These are phyloP conservation scores for Porphyrellus cyaneotinctus DNA, from an alignment of 768 basidiomycete species.

Conservation along the genomic window DNA sequence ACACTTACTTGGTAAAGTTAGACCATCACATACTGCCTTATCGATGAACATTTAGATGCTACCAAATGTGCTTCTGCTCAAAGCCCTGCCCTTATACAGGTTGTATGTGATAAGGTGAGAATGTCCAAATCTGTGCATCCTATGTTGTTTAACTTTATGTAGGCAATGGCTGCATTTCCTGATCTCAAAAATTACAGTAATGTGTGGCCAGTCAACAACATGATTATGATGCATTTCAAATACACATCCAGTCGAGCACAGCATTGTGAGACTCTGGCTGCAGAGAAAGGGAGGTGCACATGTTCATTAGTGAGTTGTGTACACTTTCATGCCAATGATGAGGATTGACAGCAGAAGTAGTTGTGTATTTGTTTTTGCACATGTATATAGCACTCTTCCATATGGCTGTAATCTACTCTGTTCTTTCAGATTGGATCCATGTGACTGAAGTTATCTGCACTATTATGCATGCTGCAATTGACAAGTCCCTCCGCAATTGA, in stretches of 20 bases:
- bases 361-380: background rate
- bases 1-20: background rate
- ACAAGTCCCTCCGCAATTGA: background rate
- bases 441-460: too few species aligned
- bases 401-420: too few species aligned
- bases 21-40: background rate
- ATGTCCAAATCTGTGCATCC: too few species aligned
- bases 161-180: background rate
- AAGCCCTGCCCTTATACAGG: background rate
- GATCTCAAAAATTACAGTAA: background rate
- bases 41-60: background rate
- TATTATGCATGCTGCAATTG: too few species aligned
- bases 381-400: too few species aligned
- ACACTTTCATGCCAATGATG: too few species aligned
- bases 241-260: background rate
- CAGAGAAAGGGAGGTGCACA: background rate
- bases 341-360: background rate
- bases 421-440: too few species aligned
- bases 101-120: background rate
- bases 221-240: conserved; percentile 13
- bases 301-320: too few species aligned
- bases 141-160: too few species aligned
- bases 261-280: background rate
- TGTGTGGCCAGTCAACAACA: background rate
- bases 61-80: background rate